Evolutionary conservation across 2,329 filamentous ascomycete species (phyloP).

Genomic region (Microdochium nivale): DNA sequence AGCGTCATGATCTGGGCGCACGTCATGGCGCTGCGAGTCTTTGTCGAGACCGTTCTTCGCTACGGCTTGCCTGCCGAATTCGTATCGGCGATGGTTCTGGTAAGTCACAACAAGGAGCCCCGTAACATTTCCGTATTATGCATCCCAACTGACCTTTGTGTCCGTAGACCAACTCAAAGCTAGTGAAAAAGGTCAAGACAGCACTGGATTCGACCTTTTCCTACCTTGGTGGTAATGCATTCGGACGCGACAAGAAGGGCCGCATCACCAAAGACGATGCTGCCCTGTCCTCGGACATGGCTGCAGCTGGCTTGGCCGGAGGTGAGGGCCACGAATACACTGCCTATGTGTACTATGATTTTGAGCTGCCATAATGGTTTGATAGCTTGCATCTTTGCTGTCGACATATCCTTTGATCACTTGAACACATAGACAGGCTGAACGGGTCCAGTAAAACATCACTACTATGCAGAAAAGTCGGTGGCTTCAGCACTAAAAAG

Average conservation of each 20-base stretch:
- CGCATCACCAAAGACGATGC: constrained; percentile 86
- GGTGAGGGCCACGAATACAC: constrained; percentile 80
- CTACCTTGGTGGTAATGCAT: constrained; percentile 89
- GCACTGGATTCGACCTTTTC: constrained; percentile 78
- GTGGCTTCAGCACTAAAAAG: too few species aligned
- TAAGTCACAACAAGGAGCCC: constrained; percentile 33
- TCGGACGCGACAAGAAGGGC: constrained; percentile 89
- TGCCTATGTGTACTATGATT: constrained; percentile 94
- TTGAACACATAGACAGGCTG: background rate
- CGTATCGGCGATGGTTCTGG: constrained; percentile 76
- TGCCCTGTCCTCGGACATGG: constrained; percentile 71
- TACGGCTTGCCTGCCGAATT: constrained; percentile 91
- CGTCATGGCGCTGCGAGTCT: constrained; percentile 81
- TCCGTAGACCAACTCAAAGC: constrained; percentile 70
- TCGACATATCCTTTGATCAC: background rate
- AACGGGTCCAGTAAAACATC: too few species aligned
- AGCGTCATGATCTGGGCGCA: constrained; percentile 95
- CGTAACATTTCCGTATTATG: constrained; percentile 6
- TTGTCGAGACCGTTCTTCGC: constrained; percentile 94
- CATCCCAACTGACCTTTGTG: constrained; percentile 1
- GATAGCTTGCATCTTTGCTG: too few species aligned
- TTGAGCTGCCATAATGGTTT: constrained; percentile 50
- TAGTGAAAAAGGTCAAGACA: constrained; percentile 68
- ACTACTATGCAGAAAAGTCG: too few species aligned
- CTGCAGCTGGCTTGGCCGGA: constrained; percentile 57